Evolutionary conservation across 106 monocot genomes (phyloP).

Genomic region (Vanilla planifolia): DNA sequence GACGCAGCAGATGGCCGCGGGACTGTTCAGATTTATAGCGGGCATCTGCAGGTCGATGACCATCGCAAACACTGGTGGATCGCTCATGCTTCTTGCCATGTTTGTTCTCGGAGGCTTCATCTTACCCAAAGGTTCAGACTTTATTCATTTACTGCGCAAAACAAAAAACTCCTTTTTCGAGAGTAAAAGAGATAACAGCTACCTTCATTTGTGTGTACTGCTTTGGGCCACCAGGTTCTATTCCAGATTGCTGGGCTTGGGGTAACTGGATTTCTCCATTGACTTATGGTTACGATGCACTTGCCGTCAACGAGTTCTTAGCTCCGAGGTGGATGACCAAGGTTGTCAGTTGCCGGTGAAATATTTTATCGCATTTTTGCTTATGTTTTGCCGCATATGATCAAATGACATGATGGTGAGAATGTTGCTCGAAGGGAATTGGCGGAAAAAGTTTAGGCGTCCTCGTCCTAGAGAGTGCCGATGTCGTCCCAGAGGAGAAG

Average conservation of each 20-base stretch:
- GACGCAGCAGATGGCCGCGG: conserved; percentile 63
- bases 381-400: not conserved
- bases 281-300: conserved; percentile 51
- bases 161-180: too few relatives aligned
- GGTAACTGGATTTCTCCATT: conserved; percentile 69
- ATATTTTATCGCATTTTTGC: not conserved
- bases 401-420: conserved; percentile 5
- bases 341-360: conserved; percentile 16
- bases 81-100: conserved; percentile 35
- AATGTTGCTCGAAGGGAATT: not conserved
- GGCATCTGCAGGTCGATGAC: conserved; percentile 46
- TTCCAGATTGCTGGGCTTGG: conserved; percentile 75
- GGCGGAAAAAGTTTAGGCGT: conserved; percentile 35
- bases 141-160: too few relatives aligned
- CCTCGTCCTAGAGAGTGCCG: conserved; percentile 37
- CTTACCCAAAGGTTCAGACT: conserved; percentile 39
- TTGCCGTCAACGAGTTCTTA: conserved; percentile 58
- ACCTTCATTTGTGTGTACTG: not conserved
- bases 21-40: conserved; percentile 42
- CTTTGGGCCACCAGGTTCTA: conserved; percentile 33
- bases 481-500: conserved; percentile 36
- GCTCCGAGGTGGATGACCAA: conserved; percentile 62
- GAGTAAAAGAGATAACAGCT: too few relatives aligned
- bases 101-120: conserved; percentile 67
- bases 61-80: conserved; percentile 43